Base-by-base conservation (phyloP, 108 stramenopile species). In the Heterococcus sp. region DNA sequence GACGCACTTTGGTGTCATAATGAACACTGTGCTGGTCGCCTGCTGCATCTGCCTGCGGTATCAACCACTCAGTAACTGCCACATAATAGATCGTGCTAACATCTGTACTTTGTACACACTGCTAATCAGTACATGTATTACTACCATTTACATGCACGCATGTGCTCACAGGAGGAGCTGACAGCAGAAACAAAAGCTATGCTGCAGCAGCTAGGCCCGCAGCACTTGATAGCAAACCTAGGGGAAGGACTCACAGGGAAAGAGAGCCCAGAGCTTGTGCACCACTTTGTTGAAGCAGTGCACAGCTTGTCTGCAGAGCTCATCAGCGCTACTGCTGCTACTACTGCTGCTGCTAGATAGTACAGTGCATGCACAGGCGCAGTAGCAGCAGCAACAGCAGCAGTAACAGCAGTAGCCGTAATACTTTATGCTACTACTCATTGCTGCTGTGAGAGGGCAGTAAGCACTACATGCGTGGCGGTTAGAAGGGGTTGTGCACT, bases 241-340 rank as follows among this genome's bases (percentile, higher is more conserved):
- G 96, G 96, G 37, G 96, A 96, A 82, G 96, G 96, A 29, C 84
- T 96, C 34, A 93, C 92, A 71, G 96, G 96, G 63, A 93, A 94
- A 70, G 96, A 96, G 88, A 92, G 91, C 75, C 89, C 94, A 1
- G 88, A 84, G 11, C 82, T 94, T 32, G 96, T 96, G 31, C 76
- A 92, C 68, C 90, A 75, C 3, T 94, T 96, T 76, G 93, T 96
- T 1, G 87, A 94, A 68, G 89, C 92, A 1, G 92, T 96, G 69
- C 94, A 95, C 72, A 91, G 91, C 33, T 91, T 93, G 70, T 93
- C 93, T 66, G 92, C 91, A 38, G 66, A 14, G 26, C 21, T 84
- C 36, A 37, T 87, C 30, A 21, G 14, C 14, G 46, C 46, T 8
- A 21, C 46, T 8, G 14, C 46, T 8, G 46, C 46, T 8, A 8